Evolutionary conservation across 176 grass and related monocot genomes (phyloP), one percentile per base, ranked within the genome.

Genomic region (Guadua angustifolia): DNA sequence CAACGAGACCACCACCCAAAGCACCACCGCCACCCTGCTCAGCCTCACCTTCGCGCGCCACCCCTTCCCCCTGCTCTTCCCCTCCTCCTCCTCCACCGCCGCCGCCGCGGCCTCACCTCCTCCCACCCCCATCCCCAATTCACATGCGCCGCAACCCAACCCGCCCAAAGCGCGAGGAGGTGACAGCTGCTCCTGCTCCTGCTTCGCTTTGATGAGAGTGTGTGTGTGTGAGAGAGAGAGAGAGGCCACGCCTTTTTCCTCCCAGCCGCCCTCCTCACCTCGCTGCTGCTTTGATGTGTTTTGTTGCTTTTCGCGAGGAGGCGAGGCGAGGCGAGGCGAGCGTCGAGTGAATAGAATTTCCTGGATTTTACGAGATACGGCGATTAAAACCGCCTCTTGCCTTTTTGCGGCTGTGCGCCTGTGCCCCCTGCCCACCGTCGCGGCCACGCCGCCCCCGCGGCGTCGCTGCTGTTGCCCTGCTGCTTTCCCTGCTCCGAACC

Each of bases 311-410:
- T 49, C 62, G 61, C 44, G 66, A 79, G 81, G 6, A 32, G 78
- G 29, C 38, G 83, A 66, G 63, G 71, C 38, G 83, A 66, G 63
- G 71, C 45, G 83, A 66, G 62, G 66, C 70, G 39, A 74, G 35
- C 74, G 61, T 25, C 79, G 71, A 87, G 74, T 89, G 83, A 84
- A 90, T 84, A 92, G 91, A 98, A 95, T 93, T 83, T 89, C 52
- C 63, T 87, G 79, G 93, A 93, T 98, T 89, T 95, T 45, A 80
- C 82, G 66, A 90, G 93, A 92, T 98, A 93, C 93, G 44, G 69
- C 25, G 56, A 77, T 82, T 95, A 91, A 88, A 93, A 84, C 61
- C 44, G 19, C 78, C 38, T 0, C 15, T 17, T 10, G 55, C 72
- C 69, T 85, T 70, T 70, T 81, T 33, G 52, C 76, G 17, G 49